Percentiles rank a stretch among this genome's conserved stretches.
Conservation (phyloP, 345 rosid genomes). For the Boechera stricta region DNA sequence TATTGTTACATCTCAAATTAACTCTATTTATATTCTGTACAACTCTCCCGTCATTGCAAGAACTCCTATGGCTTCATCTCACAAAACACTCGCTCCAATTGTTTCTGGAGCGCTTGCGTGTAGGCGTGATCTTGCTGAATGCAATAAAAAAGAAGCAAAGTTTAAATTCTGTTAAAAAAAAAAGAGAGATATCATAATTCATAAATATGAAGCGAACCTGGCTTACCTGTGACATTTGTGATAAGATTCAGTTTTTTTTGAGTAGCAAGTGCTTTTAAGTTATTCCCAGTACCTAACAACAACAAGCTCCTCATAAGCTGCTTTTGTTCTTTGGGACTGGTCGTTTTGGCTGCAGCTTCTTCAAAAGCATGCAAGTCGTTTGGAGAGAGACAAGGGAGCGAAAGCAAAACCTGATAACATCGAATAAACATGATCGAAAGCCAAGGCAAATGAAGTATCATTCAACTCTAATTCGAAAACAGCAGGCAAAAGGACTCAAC, state of each 20-base stretch:
- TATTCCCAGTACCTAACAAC: slow-evolving; percentile 69
- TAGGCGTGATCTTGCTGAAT: not conserved
- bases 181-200: not conserved
- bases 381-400: slow-evolving; percentile 68
- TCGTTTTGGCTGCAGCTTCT: slow-evolving; percentile 76
- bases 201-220: not conserved
- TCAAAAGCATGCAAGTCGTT: slow-evolving; percentile 75
- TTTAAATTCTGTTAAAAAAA: not conserved
- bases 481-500: not conserved
- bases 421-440: not conserved
- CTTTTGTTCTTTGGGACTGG: slow-evolving; percentile 86
- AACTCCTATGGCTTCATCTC: not conserved
- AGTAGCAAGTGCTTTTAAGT: slow-evolving; percentile 73
- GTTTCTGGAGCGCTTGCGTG: not conserved
- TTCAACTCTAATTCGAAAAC: not conserved
- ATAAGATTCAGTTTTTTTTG: slow-evolving; percentile 56
- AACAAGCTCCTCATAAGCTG: slow-evolving; percentile 83
- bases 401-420: slow-evolving; percentile 65
- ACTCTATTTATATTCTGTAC: not conserved
- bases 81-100: not conserved
- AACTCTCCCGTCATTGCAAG: not conserved
- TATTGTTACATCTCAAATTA: not conserved
- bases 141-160: not conserved
- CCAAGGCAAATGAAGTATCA: not conserved
- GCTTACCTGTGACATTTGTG: not conserved